Evolutionary conservation across 2,329 filamentous ascomycete species (phyloP), one percentile per base, ranked within the genome.

Genomic region (Nemania serpens): DNA sequence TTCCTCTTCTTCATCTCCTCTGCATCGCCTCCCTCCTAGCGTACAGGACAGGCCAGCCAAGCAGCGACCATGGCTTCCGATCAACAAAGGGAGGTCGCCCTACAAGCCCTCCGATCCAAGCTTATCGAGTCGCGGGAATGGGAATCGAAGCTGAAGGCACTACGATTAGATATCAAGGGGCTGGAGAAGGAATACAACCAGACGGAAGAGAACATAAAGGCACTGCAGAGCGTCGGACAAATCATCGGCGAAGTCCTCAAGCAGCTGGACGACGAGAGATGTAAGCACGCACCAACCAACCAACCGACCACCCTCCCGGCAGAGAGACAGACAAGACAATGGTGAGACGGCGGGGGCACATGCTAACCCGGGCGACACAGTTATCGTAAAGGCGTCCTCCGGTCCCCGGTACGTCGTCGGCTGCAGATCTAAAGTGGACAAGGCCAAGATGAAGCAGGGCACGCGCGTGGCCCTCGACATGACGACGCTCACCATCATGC

Each of bases 401-500:
- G 95, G 95, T 25, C 95, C 95, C 62, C 87, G 95, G 81, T 99
- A 99, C 79, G 96, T 99, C 61, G 95, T 99, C 70, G 95, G 95
- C 61, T 99, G 95, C 82, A 89, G 95, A 73, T 97, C 93, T 65
- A 99, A 99, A 80, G 95, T 99, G 73, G 95, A 99, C 82, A 97
- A 96, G 81, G 82, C 84, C 65, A 98, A 97, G 83, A 82, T 99
- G 75, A 99, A 98, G 85, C 95, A 99, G 79, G 96, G 96, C 71
- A 97, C 94, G 29, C 91, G 95, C 73, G 95, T 99, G 57, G 94
- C 95, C 36, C 88, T 99, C 62, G 95, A 99, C 74, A 99, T 99
- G 95, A 99, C 95, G 53, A 99, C 95, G 18, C 90, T 99, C 69
- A 99, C 95, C 63, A 99, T 99, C 78, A 99, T 99, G 95, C 91